Conservation (phyloP, 805 yeast genomes). For the Yamadazyma olivae region DNA sequence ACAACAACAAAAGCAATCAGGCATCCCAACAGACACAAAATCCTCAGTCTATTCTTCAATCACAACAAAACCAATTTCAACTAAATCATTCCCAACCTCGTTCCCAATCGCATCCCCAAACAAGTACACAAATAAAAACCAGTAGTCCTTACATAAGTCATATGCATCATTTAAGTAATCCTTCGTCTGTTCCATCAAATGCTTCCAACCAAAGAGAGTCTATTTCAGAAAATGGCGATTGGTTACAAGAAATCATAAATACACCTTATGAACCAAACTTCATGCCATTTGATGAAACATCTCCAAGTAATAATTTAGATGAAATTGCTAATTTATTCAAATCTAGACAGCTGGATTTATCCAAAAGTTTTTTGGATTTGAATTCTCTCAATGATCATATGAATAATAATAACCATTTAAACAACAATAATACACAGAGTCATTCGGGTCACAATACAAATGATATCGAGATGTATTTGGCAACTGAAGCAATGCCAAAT, state of each 20-base stretch:
- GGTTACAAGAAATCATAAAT: constrained; percentile 69
- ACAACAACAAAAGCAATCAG: background rate
- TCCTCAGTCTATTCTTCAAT: background rate
- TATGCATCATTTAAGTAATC: constrained; percentile 3
- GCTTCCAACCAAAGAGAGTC: background rate
- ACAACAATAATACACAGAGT: no score
- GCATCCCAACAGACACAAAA: background rate
- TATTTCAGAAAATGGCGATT: constrained; percentile 38
- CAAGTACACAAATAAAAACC: background rate
- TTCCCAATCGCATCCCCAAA: constrained; percentile 1
- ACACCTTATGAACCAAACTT: constrained; percentile 63
- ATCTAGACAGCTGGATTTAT: constrained; percentile 63
- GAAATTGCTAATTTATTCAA: constrained; percentile 63
- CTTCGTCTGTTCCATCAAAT: constrained; percentile 1
- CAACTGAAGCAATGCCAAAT: background rate
- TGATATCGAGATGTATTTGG: constrained; percentile 1
- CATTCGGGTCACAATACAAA: background rate
- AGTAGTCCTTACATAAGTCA: background rate
- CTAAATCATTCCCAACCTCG: background rate
- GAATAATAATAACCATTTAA: background rate
- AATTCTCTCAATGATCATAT: background rate
- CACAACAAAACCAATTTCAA: background rate
- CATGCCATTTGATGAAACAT: constrained; percentile 4
- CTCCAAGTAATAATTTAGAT: constrained; percentile 17
- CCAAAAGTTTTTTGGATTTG: constrained; percentile 25